Evolutionary conservation across 140 eudicot genomes (phyloP).

Genomic region (Stevia rebaudiana): DNA sequence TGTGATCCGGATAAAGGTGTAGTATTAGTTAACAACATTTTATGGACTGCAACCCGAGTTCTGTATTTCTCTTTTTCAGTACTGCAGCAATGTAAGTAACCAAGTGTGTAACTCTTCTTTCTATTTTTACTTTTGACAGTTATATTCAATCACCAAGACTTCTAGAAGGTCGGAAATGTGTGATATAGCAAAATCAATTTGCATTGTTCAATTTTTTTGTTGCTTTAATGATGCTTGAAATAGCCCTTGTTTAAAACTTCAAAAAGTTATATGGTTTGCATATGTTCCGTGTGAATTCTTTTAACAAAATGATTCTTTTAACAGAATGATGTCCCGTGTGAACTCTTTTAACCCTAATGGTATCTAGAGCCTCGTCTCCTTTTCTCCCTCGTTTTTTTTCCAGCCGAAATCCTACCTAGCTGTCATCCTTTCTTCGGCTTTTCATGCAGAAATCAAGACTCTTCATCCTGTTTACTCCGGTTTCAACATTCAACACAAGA

Average conservation of each 20-base stretch:
- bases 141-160: background rate
- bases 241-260: background rate
- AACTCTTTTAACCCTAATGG: too few species aligned
- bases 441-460: too few species aligned
- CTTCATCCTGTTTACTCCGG: too few species aligned
- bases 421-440: too few species aligned
- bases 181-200: conserved; percentile 9
- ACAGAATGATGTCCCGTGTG: too few species aligned
- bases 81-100: conserved; percentile 28
- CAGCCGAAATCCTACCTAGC: too few species aligned
- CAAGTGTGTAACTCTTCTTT: conserved; percentile 15
- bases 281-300: too few species aligned
- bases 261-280: background rate
- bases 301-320: too few species aligned
- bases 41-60: conserved; percentile 11
- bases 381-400: too few species aligned
- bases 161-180: conserved; percentile 9
- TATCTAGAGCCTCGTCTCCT: too few species aligned
- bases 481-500: too few species aligned
- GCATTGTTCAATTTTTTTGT: background rate
- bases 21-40: conserved; percentile 13
- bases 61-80: conserved; percentile 8
- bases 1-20: conserved; percentile 43
- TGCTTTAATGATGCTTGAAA: conserved; percentile 10
- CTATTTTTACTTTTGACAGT: conserved; percentile 5